These are phyloP conservation scores for Ambrosiella cleistominuta DNA, from an alignment of 2,329 filamentous ascomycete genomes.

Conservation along the genomic window DNA sequence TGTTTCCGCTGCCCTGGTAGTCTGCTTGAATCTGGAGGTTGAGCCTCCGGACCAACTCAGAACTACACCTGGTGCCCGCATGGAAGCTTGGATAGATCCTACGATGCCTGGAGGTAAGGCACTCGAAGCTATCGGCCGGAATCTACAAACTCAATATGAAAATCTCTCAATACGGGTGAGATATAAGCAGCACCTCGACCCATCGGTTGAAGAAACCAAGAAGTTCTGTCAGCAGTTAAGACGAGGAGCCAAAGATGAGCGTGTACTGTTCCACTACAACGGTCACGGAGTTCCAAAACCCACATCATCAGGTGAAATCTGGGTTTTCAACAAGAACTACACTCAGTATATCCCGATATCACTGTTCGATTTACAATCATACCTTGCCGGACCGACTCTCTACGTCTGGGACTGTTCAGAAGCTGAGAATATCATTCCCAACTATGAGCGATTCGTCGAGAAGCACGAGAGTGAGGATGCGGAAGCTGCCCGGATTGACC, in stretches of 20 bases:
- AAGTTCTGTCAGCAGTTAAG: constrained; percentile 85
- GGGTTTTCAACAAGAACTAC: constrained; percentile 98
- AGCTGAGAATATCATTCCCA: constrained; percentile 84
- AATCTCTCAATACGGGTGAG: constrained; percentile 86
- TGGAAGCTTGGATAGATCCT: constrained; percentile 95
- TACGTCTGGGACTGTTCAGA: constrained; percentile 98
- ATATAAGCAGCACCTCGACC: constrained; percentile 93
- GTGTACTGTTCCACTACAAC: constrained; percentile 96
- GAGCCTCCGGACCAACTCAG: constrained; percentile 95
- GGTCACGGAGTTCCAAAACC: constrained; percentile 94
- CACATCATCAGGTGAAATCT: constrained; percentile 89
- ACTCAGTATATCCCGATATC: constrained; percentile 98
- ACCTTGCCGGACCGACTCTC: constrained; percentile 86
- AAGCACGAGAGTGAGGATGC: constrained; percentile 85
- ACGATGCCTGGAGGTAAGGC: constrained; percentile 66
- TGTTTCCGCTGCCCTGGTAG: constrained; percentile 80
- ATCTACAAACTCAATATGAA: constrained; percentile 91
- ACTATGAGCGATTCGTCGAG: constrained; percentile 85
- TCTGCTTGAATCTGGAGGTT: constrained; percentile 93
- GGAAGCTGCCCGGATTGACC: constrained; percentile 58
- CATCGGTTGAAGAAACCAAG: constrained; percentile 91
- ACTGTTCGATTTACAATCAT: constrained; percentile 83
- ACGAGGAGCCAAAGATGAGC: constrained; percentile 85
- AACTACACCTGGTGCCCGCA: constrained; percentile 78
- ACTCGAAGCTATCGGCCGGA: constrained; percentile 87